Base-by-base conservation (phyloP, 257 asterid species). In the Echium plantagineum region DNA sequence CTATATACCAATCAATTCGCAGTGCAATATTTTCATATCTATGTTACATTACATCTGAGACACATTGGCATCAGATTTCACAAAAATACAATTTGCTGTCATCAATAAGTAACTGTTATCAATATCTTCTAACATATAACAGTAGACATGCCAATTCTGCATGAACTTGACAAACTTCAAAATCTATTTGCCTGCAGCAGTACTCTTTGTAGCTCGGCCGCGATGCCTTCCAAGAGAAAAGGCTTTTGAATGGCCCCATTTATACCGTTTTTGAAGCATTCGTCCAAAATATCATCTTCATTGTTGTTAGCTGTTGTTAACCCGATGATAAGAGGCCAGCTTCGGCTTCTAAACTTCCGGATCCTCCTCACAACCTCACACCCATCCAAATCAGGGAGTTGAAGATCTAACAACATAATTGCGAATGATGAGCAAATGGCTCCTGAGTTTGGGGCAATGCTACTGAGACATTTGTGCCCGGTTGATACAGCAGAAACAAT, bases 171-270 rank as follows among this genome's bases (percentile, higher is more conserved):
- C 49, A 13, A 6, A 42, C 49, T 42, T 42, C 16, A 42, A 21
- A 67, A 66, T 70, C 80, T 75, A 71, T 76, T 74, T 8, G 85
- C 81, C 67, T 70, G 90, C 72, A 74, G 62, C 64, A 90, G 69
- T 26, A 81, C 78, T 67, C 80, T 68, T 63, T 69, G 83, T 52
- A 91, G 82, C 76, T 88, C 96, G 22, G 67, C 73, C 0, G 87
- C 78, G 5, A 91, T 78, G 61, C 78, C 96, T 20, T 67, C 85
- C 69, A 82, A 72, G 51, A 89, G 77, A 53, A 81, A 71, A 32
- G 98, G 95, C 66, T 83, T 91, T 13, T 71, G 82, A 51, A 91
- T 84, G 48, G 79, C 77, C 9, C 98, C 98, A 49, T 84, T 88
- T 75, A 91, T 87, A 26, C 96, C 98, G 20, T 72, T 69, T 65